Percentiles rank a stretch among this genome's conserved stretches.
These are phyloP conservation scores for Chalaropsis ovoidea DNA, from an alignment of 2,329 filamentous ascomycete species.

Conservation along the genomic window DNA sequence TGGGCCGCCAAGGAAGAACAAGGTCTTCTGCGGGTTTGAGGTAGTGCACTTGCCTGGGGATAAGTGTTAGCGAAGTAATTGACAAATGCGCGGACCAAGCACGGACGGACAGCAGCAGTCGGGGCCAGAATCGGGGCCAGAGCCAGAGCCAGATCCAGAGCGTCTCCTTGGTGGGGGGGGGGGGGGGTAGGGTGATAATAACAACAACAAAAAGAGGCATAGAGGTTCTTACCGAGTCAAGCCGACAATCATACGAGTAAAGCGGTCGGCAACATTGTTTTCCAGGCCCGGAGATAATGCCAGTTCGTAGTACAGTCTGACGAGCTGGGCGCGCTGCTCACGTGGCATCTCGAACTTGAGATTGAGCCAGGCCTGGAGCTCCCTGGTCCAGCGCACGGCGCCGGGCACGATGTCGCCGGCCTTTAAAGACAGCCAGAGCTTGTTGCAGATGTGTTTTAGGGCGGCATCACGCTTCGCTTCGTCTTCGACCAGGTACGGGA, in stretches of 20 bases:
- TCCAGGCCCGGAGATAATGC: slow-evolving; percentile 84
- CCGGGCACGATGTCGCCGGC: slow-evolving; percentile 91
- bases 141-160: not conserved
- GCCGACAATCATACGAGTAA: slow-evolving; percentile 91
- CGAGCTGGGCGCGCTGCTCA: slow-evolving; percentile 69
- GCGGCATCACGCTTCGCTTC: slow-evolving; percentile 67
- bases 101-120: not conserved
- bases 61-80: not conserved
- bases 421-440: slow-evolving; percentile 83
- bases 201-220: slow-evolving; percentile 9
- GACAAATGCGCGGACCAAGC: not conserved
- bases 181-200: not conserved
- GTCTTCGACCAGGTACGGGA: slow-evolving; percentile 82
- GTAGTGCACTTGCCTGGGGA: slow-evolving; percentile 51
- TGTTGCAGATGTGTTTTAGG: slow-evolving; percentile 77
- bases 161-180: not conserved
- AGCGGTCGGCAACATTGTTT: slow-evolving; percentile 69
- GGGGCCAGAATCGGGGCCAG: no score
- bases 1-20: slow-evolving; percentile 81
- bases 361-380: slow-evolving; percentile 87
- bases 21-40: slow-evolving; percentile 82
- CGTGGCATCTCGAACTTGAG: slow-evolving; percentile 95
- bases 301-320: slow-evolving; percentile 89
- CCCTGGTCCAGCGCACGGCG: slow-evolving; percentile 91
- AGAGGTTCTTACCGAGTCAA: slow-evolving; percentile 66